Evolutionary conservation across 306 rosid genomes (phyloP).

Genomic region (Lathyrus aphaca): DNA sequence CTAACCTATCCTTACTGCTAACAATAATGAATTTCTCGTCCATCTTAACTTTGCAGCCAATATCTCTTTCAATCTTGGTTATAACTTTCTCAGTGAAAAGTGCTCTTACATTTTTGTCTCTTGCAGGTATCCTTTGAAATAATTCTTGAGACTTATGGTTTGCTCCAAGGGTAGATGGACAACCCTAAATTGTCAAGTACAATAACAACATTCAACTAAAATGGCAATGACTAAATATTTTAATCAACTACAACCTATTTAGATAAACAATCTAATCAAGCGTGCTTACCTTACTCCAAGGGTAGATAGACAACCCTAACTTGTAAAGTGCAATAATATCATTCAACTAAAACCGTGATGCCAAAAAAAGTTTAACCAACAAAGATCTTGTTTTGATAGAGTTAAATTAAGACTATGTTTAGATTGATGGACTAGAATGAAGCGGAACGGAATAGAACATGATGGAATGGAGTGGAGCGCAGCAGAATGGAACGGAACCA

Average conservation of each 20-base stretch:
- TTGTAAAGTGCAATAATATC: not conserved
- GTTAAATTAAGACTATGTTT: no score
- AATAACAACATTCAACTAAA: constrained; percentile 33
- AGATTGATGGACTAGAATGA: no score
- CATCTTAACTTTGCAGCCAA: constrained; percentile 93
- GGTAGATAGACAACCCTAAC: not conserved
- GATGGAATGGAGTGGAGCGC: no score
- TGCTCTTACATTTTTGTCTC: constrained; percentile 75
- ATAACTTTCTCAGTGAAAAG: constrained; percentile 79
- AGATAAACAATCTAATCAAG: not conserved
- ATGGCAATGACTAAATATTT: not conserved
- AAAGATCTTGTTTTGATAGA: not conserved
- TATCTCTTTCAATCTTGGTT: constrained; percentile 80
- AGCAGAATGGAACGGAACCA: no score
- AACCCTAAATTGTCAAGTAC: constrained; percentile 64
- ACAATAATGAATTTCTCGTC: constrained; percentile 92
- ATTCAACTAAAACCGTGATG: not conserved
- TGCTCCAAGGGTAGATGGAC: constrained; percentile 98
- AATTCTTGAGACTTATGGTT: constrained; percentile 94
- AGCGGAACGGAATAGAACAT: no score
- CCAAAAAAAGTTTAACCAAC: no score
- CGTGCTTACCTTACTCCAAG: not conserved
- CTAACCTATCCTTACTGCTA: constrained; percentile 86
- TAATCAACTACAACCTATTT: not conserved
- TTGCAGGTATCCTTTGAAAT: constrained; percentile 93